These are phyloP conservation scores for Talaromyces amestolkiae DNA, from an alignment of 2,329 filamentous ascomycete species.

Conservation along the genomic window DNA sequence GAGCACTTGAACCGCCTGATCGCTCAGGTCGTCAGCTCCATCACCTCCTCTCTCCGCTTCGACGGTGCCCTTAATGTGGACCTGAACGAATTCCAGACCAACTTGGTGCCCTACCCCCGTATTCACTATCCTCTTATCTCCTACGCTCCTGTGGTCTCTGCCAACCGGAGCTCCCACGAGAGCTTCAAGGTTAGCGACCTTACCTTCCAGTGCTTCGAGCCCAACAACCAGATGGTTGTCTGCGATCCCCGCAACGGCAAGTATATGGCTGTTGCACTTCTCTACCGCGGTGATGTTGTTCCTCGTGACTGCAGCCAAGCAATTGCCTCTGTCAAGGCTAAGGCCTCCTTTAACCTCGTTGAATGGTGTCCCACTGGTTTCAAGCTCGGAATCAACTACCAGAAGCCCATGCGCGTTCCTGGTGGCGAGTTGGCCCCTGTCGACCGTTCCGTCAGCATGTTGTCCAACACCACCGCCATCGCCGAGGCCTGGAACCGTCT, in stretches of 20 bases:
- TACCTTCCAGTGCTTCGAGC: conserved; percentile 66
- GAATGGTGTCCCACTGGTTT: conserved; percentile 69
- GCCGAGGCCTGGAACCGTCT: conserved; percentile 64
- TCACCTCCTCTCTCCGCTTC: conserved; percentile 64
- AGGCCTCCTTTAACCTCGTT: conserved; percentile 63
- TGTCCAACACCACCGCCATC: conserved; percentile 67
- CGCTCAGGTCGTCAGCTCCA: conserved; percentile 66
- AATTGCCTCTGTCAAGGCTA: conserved; percentile 62
- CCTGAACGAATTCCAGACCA: conserved; percentile 68
- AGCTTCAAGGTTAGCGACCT: conserved; percentile 81
- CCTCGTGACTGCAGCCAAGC: conserved; percentile 61
- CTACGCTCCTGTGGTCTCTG: conserved; percentile 63
- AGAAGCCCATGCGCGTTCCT: conserved; percentile 55
- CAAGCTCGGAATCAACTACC: conserved; percentile 67
- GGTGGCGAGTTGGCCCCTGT: conserved; percentile 54
- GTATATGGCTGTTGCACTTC: conserved; percentile 66
- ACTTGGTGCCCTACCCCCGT: conserved; percentile 65
- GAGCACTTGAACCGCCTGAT: conserved; percentile 66
- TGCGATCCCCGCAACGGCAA: conserved; percentile 66
- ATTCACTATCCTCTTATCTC: conserved; percentile 67
- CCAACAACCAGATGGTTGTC: conserved; percentile 68
- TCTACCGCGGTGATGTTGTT: conserved; percentile 66
- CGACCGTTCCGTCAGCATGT: conserved; percentile 59
- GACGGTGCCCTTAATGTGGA: conserved; percentile 67
- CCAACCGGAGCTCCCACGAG: conserved; percentile 76